Percentiles rank a stretch among this genome's conserved stretches.
These are phyloP conservation scores for Suillus brevipes DNA, from an alignment of 768 basidiomycete species.

Conservation along the genomic window DNA sequence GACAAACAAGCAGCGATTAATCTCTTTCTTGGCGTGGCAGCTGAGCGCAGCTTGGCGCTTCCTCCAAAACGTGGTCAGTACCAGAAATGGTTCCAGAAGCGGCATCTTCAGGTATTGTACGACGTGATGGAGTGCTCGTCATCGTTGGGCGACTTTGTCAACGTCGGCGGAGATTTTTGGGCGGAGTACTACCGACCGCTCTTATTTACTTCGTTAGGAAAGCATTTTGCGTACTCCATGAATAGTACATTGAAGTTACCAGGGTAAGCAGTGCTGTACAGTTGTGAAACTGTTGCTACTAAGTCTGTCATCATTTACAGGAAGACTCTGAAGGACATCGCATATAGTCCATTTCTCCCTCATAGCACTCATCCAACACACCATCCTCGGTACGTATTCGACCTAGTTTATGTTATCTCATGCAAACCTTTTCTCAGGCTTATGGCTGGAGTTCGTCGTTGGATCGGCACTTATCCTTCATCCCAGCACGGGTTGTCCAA, in stretches of 20 bases:
- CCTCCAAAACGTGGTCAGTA: slow-evolving; percentile 69
- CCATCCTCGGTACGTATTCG: slow-evolving; percentile 34
- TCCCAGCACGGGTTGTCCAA: slow-evolving; percentile 40
- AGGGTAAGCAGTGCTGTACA: slow-evolving; percentile 49
- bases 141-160: slow-evolving; percentile 61
- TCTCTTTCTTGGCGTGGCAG: slow-evolving; percentile 83
- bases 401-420: slow-evolving; percentile 25
- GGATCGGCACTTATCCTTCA: slow-evolving; percentile 63
- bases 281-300: neutral
- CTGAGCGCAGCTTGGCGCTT: slow-evolving; percentile 45
- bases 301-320: slow-evolving; percentile 34
- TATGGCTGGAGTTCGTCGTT: slow-evolving; percentile 76
- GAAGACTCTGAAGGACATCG: slow-evolving; percentile 66
- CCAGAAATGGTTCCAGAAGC: slow-evolving; percentile 80
- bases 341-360: slow-evolving; percentile 75
- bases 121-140: slow-evolving; percentile 61
- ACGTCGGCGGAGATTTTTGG: slow-evolving; percentile 74
- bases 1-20: slow-evolving; percentile 98
- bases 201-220: slow-evolving; percentile 80
- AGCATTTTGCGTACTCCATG: slow-evolving; percentile 93
- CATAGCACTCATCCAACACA: slow-evolving; percentile 43
- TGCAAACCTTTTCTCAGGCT: slow-evolving; percentile 43
- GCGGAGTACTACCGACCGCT: slow-evolving; percentile 85
- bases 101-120: slow-evolving; percentile 69
- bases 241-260: slow-evolving; percentile 83